phyloP scores from a whole-genome alignment of 2,329 filamentous ascomycete species.

The Alternaria sp. region DNA sequence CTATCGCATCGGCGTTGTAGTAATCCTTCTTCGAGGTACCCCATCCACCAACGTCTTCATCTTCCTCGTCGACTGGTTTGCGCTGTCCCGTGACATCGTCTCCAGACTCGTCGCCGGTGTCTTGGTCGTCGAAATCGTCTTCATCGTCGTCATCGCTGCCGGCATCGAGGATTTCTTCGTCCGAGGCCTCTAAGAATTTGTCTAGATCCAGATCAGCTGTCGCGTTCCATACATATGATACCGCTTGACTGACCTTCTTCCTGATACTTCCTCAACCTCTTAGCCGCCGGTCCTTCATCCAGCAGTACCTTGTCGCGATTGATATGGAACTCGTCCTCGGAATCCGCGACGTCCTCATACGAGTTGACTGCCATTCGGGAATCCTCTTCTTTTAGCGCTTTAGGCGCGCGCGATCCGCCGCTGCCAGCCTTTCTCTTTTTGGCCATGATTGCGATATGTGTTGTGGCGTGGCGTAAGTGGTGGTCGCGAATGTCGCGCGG shows the following conservation, averaged over 20 bases:
- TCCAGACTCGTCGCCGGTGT: slow-evolving; percentile 43
- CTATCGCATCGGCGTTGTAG: slow-evolving; percentile 83
- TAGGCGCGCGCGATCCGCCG: slow-evolving; percentile 47
- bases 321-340: slow-evolving; percentile 91
- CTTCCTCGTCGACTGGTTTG: slow-evolving; percentile 58
- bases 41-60: slow-evolving; percentile 75
- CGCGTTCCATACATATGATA: background rate
- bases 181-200: slow-evolving; percentile 63
- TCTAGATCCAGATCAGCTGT: slow-evolving; percentile 50
- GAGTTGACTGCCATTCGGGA: slow-evolving; percentile 66
- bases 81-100: slow-evolving; percentile 41
- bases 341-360: slow-evolving; percentile 87
- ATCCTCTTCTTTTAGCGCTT: slow-evolving; percentile 42
- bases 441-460: slow-evolving; percentile 50
- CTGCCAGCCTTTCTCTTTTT: slow-evolving; percentile 73
- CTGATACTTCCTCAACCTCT: slow-evolving; percentile 73
- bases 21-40: slow-evolving; percentile 88
- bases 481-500: slow-evolving; percentile 8
- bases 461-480: slow-evolving; percentile 9
- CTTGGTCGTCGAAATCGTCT: slow-evolving; percentile 46
- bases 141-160: slow-evolving; percentile 52
- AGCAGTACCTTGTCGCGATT: slow-evolving; percentile 86
- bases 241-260: slow-evolving; percentile 63
- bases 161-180: slow-evolving; percentile 68
- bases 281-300: slow-evolving; percentile 79